Evolutionary conservation across 164 flowering plant genomes (phyloP).

Genomic region (Tetracentron sinense): DNA sequence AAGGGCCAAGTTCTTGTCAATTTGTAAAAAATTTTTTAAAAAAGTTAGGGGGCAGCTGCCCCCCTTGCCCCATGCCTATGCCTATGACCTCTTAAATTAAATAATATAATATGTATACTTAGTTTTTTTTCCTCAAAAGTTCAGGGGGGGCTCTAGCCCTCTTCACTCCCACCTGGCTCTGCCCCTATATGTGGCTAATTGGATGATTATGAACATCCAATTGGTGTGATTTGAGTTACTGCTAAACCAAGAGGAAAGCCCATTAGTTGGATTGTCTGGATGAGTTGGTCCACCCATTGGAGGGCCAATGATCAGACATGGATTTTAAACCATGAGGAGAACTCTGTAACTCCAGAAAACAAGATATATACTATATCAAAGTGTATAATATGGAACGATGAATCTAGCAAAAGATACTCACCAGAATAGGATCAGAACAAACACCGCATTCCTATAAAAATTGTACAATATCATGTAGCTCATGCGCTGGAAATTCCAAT

Average conservation of each 20-base stretch:
- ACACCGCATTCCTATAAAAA: conserved; percentile 35
- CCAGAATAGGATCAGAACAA: conserved; percentile 36
- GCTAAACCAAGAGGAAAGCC: not conserved
- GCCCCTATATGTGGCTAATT: too few species aligned
- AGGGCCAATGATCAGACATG: not conserved
- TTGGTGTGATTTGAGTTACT: not conserved
- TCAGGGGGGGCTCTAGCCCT: too few species aligned
- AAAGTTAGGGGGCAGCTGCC: too few species aligned
- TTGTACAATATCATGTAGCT: conserved; percentile 48
- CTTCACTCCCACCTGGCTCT: too few species aligned
- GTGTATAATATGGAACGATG: not conserved
- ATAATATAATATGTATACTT: too few species aligned
- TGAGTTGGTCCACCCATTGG: not conserved
- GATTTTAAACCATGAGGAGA: not conserved
- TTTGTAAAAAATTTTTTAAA: too few species aligned
- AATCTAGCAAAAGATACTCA: conserved; percentile 37
- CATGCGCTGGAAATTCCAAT: conserved; percentile 57
- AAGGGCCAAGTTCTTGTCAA: too few species aligned
- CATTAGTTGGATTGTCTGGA: not conserved
- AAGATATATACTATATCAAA: not conserved
- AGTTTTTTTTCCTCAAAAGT: too few species aligned
- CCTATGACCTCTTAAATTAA: too few species aligned
- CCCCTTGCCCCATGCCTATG: too few species aligned
- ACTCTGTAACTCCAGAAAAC: not conserved
- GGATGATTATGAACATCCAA: too few species aligned